Conservation (phyloP, 2,329 filamentous ascomycete species). For the Pseudohalonectria lignicola region DNA sequence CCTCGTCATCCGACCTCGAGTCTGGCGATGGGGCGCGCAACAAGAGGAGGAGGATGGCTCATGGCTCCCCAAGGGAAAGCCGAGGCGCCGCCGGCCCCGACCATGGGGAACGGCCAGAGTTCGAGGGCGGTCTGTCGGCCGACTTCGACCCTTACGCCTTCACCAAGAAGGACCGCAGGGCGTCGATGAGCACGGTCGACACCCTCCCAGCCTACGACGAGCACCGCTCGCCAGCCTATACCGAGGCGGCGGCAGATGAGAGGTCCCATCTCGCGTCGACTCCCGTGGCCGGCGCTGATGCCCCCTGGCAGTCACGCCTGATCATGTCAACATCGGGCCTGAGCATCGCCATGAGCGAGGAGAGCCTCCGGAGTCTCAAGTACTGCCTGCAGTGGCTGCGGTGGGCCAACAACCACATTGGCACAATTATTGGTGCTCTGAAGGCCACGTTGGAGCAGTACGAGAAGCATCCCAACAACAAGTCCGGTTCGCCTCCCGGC, state of each 20-base stretch:
- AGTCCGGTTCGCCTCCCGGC: not conserved
- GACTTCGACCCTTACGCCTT: constrained; percentile 12
- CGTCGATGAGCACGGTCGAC: constrained; percentile 60
- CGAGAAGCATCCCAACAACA: constrained; percentile 33
- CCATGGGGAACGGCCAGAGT: too few species aligned
- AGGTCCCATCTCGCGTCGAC: constrained; percentile 12
- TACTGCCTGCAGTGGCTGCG: constrained; percentile 74
- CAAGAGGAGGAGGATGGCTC: constrained; percentile 49
- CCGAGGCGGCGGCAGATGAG: constrained; percentile 37
- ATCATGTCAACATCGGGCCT: constrained; percentile 87
- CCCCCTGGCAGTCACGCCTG: constrained; percentile 64
- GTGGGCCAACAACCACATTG: constrained; percentile 73
- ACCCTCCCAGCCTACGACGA: constrained; percentile 79
- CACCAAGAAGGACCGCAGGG: constrained; percentile 32
- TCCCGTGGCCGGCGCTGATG: constrained; percentile 4
- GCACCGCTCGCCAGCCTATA: constrained; percentile 62
- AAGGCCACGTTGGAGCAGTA: constrained; percentile 72
- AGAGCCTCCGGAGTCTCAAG: constrained; percentile 72
- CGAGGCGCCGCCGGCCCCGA: constrained; percentile 18
- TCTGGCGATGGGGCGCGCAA: constrained; percentile 31
- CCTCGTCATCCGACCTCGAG: constrained; percentile 34
- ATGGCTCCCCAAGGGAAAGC: not conserved
- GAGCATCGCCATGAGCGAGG: constrained; percentile 82
- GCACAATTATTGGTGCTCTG: constrained; percentile 61
- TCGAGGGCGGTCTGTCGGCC: constrained; percentile 4